Conservation (phyloP, 805 yeast species). For the Vanderwaltozyma yarrowii region DNA sequence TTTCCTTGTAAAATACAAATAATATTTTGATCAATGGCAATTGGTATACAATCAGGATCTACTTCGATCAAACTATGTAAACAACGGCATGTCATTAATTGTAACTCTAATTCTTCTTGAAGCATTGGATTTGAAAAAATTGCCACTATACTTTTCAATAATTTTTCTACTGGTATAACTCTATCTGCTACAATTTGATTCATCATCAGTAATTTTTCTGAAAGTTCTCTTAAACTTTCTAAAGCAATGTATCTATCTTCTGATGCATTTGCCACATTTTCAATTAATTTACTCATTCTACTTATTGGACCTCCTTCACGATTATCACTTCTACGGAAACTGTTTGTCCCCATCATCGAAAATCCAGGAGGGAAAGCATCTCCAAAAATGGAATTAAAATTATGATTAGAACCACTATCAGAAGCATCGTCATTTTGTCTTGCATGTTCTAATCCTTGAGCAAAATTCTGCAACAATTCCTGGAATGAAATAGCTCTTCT, state of each 20-base stretch:
- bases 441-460: constrained; percentile 5
- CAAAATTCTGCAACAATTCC: constrained; percentile 20
- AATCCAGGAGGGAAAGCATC: too few relatives aligned
- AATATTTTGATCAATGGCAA: constrained; percentile 54
- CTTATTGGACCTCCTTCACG: neutral
- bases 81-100: constrained; percentile 74
- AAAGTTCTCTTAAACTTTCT: constrained; percentile 56
- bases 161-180: constrained; percentile 46
- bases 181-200: constrained; percentile 53
- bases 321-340: constrained; percentile 12
- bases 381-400: too few relatives aligned
- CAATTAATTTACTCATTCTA: constrained; percentile 4
- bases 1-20: constrained; percentile 57
- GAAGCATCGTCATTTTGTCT: constrained; percentile 7
- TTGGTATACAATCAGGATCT: constrained; percentile 50
- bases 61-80: constrained; percentile 73
- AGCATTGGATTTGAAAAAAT: constrained; percentile 49
- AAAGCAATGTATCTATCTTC: constrained; percentile 52
- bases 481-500: constrained; percentile 16
- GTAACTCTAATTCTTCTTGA: constrained; percentile 65
- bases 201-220: constrained; percentile 60
- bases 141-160: constrained; percentile 45
- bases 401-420: constrained; percentile 4
- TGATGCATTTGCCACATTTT: constrained; percentile 20
- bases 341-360: constrained; percentile 10